phyloP scores from a whole-genome alignment of 352 stramenopile species.

The Phytophthora pinifolia region DNA sequence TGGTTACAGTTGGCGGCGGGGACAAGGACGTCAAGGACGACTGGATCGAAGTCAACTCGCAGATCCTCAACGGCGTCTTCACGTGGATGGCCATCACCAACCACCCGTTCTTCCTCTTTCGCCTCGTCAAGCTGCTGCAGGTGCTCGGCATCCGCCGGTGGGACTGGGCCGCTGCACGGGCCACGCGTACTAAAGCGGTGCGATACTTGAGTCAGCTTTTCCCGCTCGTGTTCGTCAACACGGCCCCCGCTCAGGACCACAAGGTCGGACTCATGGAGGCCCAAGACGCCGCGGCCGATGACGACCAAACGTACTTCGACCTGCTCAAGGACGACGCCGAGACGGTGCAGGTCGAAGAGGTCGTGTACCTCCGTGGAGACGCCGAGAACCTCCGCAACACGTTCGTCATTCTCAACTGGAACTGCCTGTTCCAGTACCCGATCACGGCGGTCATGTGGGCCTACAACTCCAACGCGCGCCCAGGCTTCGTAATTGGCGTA shows the following conservation, averaged over 20 bases:
- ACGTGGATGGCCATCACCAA: slow-evolving; percentile 41
- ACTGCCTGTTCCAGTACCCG: slow-evolving; percentile 45
- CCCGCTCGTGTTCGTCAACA: slow-evolving; percentile 31
- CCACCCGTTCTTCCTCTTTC: slow-evolving; percentile 40
- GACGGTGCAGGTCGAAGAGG: slow-evolving; percentile 19
- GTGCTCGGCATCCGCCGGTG: slow-evolving; percentile 23
- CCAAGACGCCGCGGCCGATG: slow-evolving; percentile 11
- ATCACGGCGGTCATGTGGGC: slow-evolving; percentile 44
- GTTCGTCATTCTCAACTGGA: slow-evolving; percentile 40
- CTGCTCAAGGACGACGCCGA: slow-evolving; percentile 14
- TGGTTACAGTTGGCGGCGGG: slow-evolving; percentile 23
- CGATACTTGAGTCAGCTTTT: slow-evolving; percentile 30
- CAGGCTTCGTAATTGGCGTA: slow-evolving; percentile 31
- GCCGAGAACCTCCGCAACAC: slow-evolving; percentile 32
- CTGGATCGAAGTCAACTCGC: slow-evolving; percentile 44
- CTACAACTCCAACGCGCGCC: slow-evolving; percentile 31
- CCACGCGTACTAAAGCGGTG: slow-evolving; percentile 10
- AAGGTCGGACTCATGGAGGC: slow-evolving; percentile 16
- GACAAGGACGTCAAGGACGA: slow-evolving; percentile 38
- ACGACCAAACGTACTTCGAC: slow-evolving; percentile 16
- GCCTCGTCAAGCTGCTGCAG: slow-evolving; percentile 22
- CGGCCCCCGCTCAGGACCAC: slow-evolving; percentile 1
- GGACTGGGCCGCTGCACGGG: slow-evolving; percentile 8
- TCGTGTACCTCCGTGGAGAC: slow-evolving; percentile 24
- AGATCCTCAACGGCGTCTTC: slow-evolving; percentile 47